These are phyloP conservation scores for Verticillium nonalfalfae DNA, from an alignment of 2,329 filamentous ascomycete species.

Conservation along the genomic window DNA sequence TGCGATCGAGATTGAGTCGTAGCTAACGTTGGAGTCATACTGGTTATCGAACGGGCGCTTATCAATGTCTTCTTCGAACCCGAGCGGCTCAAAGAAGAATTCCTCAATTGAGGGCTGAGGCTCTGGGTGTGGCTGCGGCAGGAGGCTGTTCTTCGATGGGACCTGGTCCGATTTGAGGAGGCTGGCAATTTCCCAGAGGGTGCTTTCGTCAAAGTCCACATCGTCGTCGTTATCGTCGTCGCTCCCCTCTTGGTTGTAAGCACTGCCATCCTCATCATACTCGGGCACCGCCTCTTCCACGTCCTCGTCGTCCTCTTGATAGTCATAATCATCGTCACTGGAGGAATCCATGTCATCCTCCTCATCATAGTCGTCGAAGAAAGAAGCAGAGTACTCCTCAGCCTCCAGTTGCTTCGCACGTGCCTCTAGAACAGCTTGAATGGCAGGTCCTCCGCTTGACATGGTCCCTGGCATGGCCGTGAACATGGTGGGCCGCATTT, in stretches of 20 bases:
- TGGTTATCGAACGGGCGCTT: constrained; percentile 18
- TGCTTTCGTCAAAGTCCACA: constrained; percentile 54
- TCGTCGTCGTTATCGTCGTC: constrained; percentile 26
- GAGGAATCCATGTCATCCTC: constrained; percentile 20
- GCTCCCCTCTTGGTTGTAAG: not conserved
- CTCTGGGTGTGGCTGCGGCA: constrained; percentile 25
- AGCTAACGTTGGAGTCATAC: constrained; percentile 11
- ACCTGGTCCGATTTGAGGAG: constrained; percentile 46
- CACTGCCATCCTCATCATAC: constrained; percentile 22
- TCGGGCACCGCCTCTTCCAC: constrained; percentile 25
- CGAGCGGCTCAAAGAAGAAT: constrained; percentile 24
- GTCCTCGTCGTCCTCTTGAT: constrained; percentile 23
- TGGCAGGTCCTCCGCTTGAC: constrained; percentile 28
- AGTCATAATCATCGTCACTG: constrained; percentile 23
- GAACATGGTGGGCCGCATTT: constrained; percentile 27
- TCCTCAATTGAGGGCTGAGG: constrained; percentile 18
- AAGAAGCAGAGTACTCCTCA: constrained; percentile 40
- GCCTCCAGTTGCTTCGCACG: constrained; percentile 27
- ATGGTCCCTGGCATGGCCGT: constrained; percentile 47
- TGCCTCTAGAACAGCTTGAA: constrained; percentile 22
- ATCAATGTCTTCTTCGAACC: constrained; percentile 9
- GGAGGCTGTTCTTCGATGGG: constrained; percentile 44
- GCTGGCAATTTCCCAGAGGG: constrained; percentile 58
- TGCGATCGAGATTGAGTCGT: constrained; percentile 22
- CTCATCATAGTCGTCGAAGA: constrained; percentile 54